Base-by-base conservation (phyloP, 2,329 filamentous ascomycete genomes). In the Botrytis paeoniae region DNA sequence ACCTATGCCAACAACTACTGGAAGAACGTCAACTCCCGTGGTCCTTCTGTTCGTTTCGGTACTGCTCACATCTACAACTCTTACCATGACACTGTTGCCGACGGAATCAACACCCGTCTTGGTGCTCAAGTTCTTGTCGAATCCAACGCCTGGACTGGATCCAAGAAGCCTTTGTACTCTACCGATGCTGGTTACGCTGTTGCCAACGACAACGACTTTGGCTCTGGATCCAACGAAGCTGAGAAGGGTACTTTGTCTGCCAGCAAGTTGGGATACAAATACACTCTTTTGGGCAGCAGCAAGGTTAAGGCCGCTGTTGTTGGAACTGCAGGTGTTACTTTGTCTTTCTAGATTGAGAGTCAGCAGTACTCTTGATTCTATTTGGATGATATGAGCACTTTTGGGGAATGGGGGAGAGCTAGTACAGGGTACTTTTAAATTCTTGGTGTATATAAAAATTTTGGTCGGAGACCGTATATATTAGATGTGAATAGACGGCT, bases 81-180 rank as follows among this genome's bases (percentile, higher is more conserved):
- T 25, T 71, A 71, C 60, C 61, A 54, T 45, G 54, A 57, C 69
- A 65, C 51, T 16, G 69, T 71, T 18, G 35, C 69, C 61, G 60
- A 71, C 20, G 69, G 85, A 62, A 85, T 90, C 82, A 89, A 89
- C 82, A 85, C 87, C 64, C 85, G 87, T 70, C 83, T 86, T 77
- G 85, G 85, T 22, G 87, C 88, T 35, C 84, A 89, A 79, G 82
- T 89, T n/a, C 84, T 89, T 41, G 83, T 89, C 39, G 85, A 90
- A 82, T 88, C 86, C 66, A 85, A 85, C 74, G 82, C 82, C 76
- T 89, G 77, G 82, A 82, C 62, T 37, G 84, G 83, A 59, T 82
- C 83, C 29, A 81, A 81, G 39, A 83, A 83, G 77, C 82, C 84
- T 22, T 57, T 77, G 43, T 77, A 78, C 29, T 74, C 69, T 63